These are phyloP conservation scores for Raddia distichophylla DNA, from an alignment of 176 grass and related monocot genomes.

Conservation along the genomic window DNA sequence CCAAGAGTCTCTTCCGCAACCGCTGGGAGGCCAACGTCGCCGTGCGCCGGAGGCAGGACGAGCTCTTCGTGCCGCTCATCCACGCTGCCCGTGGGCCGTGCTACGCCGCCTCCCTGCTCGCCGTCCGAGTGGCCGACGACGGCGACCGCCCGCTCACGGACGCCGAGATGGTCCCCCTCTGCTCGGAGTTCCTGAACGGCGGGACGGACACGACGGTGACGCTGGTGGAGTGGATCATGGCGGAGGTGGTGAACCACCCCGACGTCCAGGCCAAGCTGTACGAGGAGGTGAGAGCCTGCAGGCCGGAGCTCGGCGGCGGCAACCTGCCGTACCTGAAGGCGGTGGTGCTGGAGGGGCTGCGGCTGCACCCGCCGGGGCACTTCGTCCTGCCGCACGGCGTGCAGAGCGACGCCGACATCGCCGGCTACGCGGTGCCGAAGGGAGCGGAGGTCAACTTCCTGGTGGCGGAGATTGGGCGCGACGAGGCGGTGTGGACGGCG, in stretches of 20 bases:
- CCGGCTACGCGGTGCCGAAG: conserved; percentile 52
- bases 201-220: conserved; percentile 52
- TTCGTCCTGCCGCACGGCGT: conserved; percentile 63
- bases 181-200: conserved; percentile 61
- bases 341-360: conserved; percentile 63
- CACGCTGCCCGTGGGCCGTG: not conserved
- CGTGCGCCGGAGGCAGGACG: conserved; percentile 30
- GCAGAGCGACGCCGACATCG: conserved; percentile 25
- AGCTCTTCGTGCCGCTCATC: conserved; percentile 47
- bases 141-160: conserved; percentile 40
- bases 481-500: conserved; percentile 51
- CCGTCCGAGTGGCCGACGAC: conserved; percentile 37
- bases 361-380: conserved; percentile 56
- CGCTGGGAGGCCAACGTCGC: conserved; percentile 33
- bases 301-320: conserved; percentile 2
- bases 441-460: conserved; percentile 55
- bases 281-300: conserved; percentile 24
- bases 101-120: conserved; percentile 57
- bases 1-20: conserved; percentile 49
- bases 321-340: conserved; percentile 61
- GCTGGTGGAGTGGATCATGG: conserved; percentile 78
- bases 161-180: conserved; percentile 48
- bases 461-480: conserved; percentile 42
- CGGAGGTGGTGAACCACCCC: conserved; percentile 49
- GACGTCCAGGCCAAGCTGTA: conserved; percentile 51